phyloP scores from a whole-genome alignment of 2,329 filamentous ascomycete genomes.

The Pseudogymnoascus sp. region DNA sequence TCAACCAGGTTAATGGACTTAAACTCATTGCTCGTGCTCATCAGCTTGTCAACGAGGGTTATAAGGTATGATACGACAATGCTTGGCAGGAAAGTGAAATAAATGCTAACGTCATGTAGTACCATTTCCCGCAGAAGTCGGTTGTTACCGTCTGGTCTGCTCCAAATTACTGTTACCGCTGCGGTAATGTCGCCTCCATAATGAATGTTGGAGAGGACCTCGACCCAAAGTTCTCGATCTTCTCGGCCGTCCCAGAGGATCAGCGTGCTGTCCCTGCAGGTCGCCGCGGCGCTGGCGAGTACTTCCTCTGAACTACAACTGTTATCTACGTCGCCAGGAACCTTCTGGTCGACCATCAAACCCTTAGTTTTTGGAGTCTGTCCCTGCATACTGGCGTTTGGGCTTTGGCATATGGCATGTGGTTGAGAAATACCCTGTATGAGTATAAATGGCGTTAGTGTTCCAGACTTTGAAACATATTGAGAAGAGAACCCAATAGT shows the following conservation, averaged over 20 bases:
- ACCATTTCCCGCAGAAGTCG: constrained; percentile 90
- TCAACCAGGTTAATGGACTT: constrained; percentile 68
- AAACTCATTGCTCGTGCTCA: constrained; percentile 65
- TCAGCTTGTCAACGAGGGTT: constrained; percentile 69
- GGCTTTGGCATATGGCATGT: constrained; percentile 9
- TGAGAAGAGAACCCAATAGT: not conserved
- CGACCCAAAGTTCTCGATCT: constrained; percentile 86
- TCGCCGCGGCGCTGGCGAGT: constrained; percentile 57
- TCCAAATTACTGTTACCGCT: constrained; percentile 39
- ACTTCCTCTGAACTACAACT: constrained; percentile 48
- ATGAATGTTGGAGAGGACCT: constrained; percentile 84
- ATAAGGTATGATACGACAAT: constrained; percentile 42
- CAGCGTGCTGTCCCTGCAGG: constrained; percentile 70
- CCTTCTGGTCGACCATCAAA: not conserved
- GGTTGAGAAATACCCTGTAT: constrained; percentile 9
- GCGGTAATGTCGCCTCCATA: constrained; percentile 58
- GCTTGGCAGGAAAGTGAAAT: not conserved
- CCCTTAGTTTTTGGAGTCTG: constrained; percentile 4
- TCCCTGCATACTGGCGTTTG: constrained; percentile 7
- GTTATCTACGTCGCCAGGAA: constrained; percentile 5
- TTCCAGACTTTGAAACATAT: not conserved
- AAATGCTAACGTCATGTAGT: constrained; percentile 41
- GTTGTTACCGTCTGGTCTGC: constrained; percentile 68
- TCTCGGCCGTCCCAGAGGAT: constrained; percentile 80
- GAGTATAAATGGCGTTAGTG: constrained; percentile 8